Conservation (phyloP, 2,329 filamentous ascomycete species). For the Colletotrichum truncatum region DNA sequence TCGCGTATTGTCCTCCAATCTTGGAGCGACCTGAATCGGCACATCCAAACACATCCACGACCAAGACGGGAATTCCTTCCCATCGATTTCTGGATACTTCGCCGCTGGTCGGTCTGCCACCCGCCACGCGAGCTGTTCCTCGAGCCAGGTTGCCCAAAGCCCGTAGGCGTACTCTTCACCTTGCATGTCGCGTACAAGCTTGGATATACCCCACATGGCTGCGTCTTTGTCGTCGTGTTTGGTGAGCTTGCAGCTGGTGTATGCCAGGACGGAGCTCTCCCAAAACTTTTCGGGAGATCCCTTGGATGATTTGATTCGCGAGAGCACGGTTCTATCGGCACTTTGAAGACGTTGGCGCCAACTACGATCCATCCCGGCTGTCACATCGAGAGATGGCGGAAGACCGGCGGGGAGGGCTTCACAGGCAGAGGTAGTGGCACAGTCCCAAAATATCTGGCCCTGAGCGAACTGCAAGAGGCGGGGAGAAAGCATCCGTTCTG, state of each 20-base stretch:
- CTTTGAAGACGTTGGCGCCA: slow-evolving; percentile 10
- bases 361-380: background rate
- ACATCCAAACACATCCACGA: background rate
- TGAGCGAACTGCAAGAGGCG: slow-evolving; percentile 34
- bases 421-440: slow-evolving; percentile 32
- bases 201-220: slow-evolving; percentile 34
- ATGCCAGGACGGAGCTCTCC: slow-evolving; percentile 29
- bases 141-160: slow-evolving; percentile 29
- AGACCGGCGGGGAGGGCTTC: slow-evolving; percentile 32
- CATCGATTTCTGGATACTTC: background rate
- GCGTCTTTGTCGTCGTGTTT: slow-evolving; percentile 22
- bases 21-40: background rate
- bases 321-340: background rate
- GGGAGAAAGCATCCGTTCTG: slow-evolving; percentile 32
- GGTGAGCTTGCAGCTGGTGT: slow-evolving; percentile 33
- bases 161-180: slow-evolving; percentile 25
- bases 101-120: background rate
- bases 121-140: slow-evolving; percentile 34
- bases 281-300: slow-evolving; percentile 31
- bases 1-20: background rate
- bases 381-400: slow-evolving; percentile 11
- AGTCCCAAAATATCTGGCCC: slow-evolving; percentile 36
- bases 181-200: slow-evolving; percentile 2
- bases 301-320: background rate
- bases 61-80: background rate